Evolutionary conservation across 1,284 basidiomycete genomes (phyloP).

Genomic region (Athelia sp.): DNA sequence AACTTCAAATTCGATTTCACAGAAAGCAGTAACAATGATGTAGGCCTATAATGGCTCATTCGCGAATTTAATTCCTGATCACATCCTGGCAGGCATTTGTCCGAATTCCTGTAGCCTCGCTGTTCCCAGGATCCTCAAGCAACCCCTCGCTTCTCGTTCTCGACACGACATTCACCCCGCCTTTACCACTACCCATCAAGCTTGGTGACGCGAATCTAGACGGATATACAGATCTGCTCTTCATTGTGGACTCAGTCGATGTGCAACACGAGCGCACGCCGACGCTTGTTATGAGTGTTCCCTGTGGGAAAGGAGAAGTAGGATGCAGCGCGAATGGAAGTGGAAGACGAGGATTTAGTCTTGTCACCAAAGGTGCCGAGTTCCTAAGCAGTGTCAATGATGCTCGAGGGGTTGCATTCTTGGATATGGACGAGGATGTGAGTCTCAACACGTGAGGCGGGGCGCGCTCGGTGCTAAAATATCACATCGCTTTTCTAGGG

Average conservation of each 20-base stretch:
- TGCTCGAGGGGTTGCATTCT: constrained; percentile 74
- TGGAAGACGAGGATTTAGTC: constrained; percentile 58
- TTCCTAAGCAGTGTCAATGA: constrained; percentile 69
- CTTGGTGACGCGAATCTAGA: constrained; percentile 92
- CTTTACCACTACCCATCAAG: constrained; percentile 75
- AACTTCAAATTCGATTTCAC: constrained; percentile 76
- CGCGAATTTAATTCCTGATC: constrained; percentile 4
- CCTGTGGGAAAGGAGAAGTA: constrained; percentile 54
- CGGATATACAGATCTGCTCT: constrained; percentile 89
- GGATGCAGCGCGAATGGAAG: constrained; percentile 46
- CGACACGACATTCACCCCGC: constrained; percentile 56
- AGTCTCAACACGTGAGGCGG: constrained; percentile 22
- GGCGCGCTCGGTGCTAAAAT: neutral
- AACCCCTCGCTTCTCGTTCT: constrained; percentile 58
- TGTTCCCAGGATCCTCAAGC: constrained; percentile 43
- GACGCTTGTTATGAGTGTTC: constrained; percentile 67
- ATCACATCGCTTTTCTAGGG: constrained; percentile 48
- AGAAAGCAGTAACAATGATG: constrained; percentile 48
- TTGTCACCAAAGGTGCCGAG: constrained; percentile 58
- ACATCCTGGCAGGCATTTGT: constrained; percentile 50
- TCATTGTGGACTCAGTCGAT: constrained; percentile 48
- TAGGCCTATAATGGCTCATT: constrained; percentile 27
- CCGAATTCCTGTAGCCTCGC: constrained; percentile 58
- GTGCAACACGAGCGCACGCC: constrained; percentile 49
- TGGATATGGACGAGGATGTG: constrained; percentile 97